phyloP scores from a whole-genome alignment of 2,329 filamentous ascomycete species.

The Pseudogymnoascus sp. region DNA sequence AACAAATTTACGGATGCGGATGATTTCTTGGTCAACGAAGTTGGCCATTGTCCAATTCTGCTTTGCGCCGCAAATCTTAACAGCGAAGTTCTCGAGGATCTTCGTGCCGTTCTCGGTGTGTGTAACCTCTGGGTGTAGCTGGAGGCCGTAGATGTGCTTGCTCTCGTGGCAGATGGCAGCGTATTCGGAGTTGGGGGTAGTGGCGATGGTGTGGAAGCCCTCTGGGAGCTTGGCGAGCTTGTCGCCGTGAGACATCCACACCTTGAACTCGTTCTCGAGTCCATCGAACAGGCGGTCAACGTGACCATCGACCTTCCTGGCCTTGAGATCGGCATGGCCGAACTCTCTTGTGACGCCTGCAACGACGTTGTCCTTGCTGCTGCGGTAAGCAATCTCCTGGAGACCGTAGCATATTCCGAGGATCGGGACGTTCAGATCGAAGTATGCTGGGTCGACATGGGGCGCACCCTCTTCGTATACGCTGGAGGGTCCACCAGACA shows the following conservation, averaged over 20 bases:
- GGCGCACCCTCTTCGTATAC: slow-evolving; percentile 75
- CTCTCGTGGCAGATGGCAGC: slow-evolving; percentile 69
- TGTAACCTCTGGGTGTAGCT: slow-evolving; percentile 84
- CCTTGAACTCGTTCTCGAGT: slow-evolving; percentile 60
- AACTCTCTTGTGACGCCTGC: slow-evolving; percentile 64
- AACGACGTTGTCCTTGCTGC: slow-evolving; percentile 57
- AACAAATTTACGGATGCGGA: slow-evolving; percentile 71
- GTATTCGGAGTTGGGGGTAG: slow-evolving; percentile 67
- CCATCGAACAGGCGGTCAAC: slow-evolving; percentile 74
- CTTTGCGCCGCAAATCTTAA: slow-evolving; percentile 70
- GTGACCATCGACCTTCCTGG: slow-evolving; percentile 51
- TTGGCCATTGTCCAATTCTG: slow-evolving; percentile 80
- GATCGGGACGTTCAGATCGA: slow-evolving; percentile 63
- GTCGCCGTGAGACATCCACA: slow-evolving; percentile 87
- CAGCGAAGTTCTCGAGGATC: slow-evolving; percentile 74
- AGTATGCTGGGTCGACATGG: slow-evolving; percentile 75
- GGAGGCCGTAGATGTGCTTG: slow-evolving; percentile 61
- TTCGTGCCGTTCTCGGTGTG: slow-evolving; percentile 64
- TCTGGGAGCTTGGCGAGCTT: slow-evolving; percentile 71
- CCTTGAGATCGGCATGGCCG: slow-evolving; percentile 59
- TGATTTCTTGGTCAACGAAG: slow-evolving; percentile 75
- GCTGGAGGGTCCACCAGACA: slow-evolving; percentile 64
- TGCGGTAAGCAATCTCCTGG: slow-evolving; percentile 68
- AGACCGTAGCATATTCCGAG: slow-evolving; percentile 40
- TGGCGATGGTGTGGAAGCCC: slow-evolving; percentile 66